These are phyloP conservation scores for Carallia pectinifolia DNA, from an alignment of 345 rosid species.

Conservation along the genomic window DNA sequence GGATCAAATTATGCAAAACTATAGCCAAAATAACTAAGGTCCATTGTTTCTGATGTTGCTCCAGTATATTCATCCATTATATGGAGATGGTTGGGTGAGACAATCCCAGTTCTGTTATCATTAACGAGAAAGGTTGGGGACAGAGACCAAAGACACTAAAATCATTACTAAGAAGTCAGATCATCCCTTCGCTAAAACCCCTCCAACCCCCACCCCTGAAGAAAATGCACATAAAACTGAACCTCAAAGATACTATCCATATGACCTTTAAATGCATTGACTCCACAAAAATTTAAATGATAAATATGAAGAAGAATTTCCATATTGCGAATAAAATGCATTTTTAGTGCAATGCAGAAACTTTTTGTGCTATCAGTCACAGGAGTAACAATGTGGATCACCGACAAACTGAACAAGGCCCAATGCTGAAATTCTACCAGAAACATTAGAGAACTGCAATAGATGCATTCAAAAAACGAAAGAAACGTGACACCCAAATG, in stretches of 20 bases:
- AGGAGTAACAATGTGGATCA: neutral
- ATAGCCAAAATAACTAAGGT: neutral
- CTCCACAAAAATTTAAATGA: too few relatives aligned
- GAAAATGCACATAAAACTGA: too few relatives aligned
- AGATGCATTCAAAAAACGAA: neutral
- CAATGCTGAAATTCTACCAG: neutral
- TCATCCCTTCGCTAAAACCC: too few relatives aligned
- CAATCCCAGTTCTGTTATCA: neutral
- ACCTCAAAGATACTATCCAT: too few relatives aligned
- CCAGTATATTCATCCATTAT: neutral
- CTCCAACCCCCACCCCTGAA: too few relatives aligned
- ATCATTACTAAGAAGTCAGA: too few relatives aligned
- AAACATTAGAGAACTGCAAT: slow-evolving; percentile 1
- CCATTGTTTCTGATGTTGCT: neutral
- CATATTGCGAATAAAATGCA: neutral
- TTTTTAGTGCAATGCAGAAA: neutral
- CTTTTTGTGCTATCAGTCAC: neutral
- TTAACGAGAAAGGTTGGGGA: neutral
- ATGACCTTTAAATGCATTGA: too few relatives aligned
- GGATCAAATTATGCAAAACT: neutral
- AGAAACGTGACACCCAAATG: neutral
- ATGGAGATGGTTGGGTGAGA: neutral
- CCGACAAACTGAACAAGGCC: neutral
- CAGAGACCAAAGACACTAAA: too few relatives aligned
- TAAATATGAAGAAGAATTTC: too few relatives aligned